These are phyloP conservation scores for Hypocreales sp. DNA, from an alignment of 2,329 filamentous ascomycete genomes.

Conservation along the genomic window DNA sequence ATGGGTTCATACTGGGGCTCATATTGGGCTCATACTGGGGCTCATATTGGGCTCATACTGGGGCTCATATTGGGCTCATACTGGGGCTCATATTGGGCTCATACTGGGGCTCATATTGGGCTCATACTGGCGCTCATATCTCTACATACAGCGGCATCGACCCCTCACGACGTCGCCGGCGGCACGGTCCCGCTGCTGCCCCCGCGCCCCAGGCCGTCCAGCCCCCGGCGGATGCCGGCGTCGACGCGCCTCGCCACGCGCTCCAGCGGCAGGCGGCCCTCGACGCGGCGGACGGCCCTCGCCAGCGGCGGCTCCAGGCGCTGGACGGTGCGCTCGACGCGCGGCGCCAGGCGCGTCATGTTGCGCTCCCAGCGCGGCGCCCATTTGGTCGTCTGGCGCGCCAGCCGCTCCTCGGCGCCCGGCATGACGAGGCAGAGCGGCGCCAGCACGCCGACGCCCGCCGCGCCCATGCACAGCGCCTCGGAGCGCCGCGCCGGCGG, in stretches of 20 bases:
- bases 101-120: too few species aligned
- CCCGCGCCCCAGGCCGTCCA: constrained; percentile 27
- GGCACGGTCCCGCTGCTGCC: too few species aligned
- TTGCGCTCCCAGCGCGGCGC: constrained; percentile 44
- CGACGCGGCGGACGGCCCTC: constrained; percentile 27
- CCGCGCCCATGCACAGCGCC: constrained; percentile 35
- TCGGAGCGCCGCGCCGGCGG: constrained; percentile 32
- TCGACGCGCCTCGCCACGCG: constrained; percentile 32
- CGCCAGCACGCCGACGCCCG: constrained; percentile 35
- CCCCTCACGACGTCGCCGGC: too few species aligned
- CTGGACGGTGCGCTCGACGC: constrained; percentile 29
- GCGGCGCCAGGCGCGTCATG: constrained; percentile 35
- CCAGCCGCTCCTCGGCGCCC: constrained; percentile 37
- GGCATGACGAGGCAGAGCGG: constrained; percentile 43
- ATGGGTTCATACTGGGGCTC: too few species aligned
- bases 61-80: too few species aligned
- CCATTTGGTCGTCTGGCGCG: constrained; percentile 39
- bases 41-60: too few species aligned
- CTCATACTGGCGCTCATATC: too few species aligned
- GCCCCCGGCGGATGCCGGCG: constrained; percentile 28
- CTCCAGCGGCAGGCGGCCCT: constrained; percentile 32
- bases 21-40: too few species aligned
- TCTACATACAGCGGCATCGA: too few species aligned
- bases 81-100: too few species aligned
- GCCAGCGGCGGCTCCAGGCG: constrained; percentile 31